Conservation (phyloP, 2,329 filamentous ascomycete genomes). For the Decorospora gaudefroyi region DNA sequence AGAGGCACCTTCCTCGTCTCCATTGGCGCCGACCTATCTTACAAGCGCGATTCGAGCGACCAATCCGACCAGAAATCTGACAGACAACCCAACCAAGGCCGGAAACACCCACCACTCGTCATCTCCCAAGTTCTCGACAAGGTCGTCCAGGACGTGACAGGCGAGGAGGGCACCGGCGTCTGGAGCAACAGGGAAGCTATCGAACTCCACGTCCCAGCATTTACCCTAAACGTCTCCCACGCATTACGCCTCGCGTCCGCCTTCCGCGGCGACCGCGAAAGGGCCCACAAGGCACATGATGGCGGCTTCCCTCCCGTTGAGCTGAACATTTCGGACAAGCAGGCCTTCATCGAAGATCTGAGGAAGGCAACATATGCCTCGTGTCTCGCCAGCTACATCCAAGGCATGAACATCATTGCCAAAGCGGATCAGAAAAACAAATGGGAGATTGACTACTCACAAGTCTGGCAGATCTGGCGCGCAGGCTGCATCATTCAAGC, state of each 20-base stretch:
- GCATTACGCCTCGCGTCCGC: slow-evolving; percentile 67
- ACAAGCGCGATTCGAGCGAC: slow-evolving; percentile 50
- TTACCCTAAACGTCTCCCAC: slow-evolving; percentile 67
- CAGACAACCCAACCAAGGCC: background rate
- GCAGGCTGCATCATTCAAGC: slow-evolving; percentile 73
- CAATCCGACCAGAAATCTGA: slow-evolving; percentile 30
- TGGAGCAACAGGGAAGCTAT: slow-evolving; percentile 69
- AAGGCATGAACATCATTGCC: slow-evolving; percentile 68
- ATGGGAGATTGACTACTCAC: slow-evolving; percentile 61
- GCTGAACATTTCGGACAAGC: slow-evolving; percentile 40
- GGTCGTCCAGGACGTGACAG: slow-evolving; percentile 70
- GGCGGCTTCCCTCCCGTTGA: slow-evolving; percentile 49
- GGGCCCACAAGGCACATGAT: slow-evolving; percentile 55
- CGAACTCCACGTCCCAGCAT: slow-evolving; percentile 64
- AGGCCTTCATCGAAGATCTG: slow-evolving; percentile 61
- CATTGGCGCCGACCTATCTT: slow-evolving; percentile 66
- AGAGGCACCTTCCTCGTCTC: slow-evolving; percentile 64
- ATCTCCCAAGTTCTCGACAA: slow-evolving; percentile 69
- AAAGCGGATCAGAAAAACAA: slow-evolving; percentile 61
- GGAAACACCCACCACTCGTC: slow-evolving; percentile 51
- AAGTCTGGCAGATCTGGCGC: slow-evolving; percentile 66
- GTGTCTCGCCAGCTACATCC: slow-evolving; percentile 66
- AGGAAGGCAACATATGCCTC: slow-evolving; percentile 65
- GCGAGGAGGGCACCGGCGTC: slow-evolving; percentile 68
- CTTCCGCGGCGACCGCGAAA: slow-evolving; percentile 61